phyloP scores from a whole-genome alignment of 352 stramenopile genomes.

The Phytopythium kandeliae region DNA sequence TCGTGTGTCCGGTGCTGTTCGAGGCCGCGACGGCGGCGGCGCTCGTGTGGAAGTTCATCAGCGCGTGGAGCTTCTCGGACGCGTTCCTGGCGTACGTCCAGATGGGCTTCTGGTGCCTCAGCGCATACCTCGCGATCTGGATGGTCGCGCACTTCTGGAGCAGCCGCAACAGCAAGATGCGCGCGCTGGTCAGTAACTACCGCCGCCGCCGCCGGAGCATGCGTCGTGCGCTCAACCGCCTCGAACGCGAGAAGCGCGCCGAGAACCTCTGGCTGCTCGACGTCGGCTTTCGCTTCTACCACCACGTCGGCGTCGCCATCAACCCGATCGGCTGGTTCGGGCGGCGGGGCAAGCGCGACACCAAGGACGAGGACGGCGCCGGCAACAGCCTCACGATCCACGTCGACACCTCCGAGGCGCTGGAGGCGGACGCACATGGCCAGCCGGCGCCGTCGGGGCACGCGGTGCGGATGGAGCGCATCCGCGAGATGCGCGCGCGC shows the following conservation, averaged over 20 bases:
- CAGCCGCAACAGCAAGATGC: constrained; percentile 74
- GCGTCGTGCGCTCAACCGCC: constrained; percentile 34
- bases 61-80: constrained; percentile 49
- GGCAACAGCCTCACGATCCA: constrained; percentile 9
- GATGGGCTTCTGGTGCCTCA: constrained; percentile 57
- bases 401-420: constrained; percentile 10
- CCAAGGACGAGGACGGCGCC: constrained; percentile 6
- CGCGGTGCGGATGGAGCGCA: constrained; percentile 24
- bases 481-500: constrained; percentile 29
- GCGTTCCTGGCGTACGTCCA: constrained; percentile 69
- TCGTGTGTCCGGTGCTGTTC: constrained; percentile 70
- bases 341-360: constrained; percentile 7
- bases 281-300: constrained; percentile 68
- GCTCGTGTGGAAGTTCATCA: constrained; percentile 46
- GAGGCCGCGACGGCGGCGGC: constrained; percentile 45
- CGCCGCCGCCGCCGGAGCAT: constrained; percentile 50
- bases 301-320: constrained; percentile 41
- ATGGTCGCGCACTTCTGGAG: constrained; percentile 77
- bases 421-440: not conserved
- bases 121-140: constrained; percentile 59
- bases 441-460: constrained; percentile 11
- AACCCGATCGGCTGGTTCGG: constrained; percentile 37
- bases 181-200: constrained; percentile 70
- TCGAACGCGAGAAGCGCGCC: constrained; percentile 57
- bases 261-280: constrained; percentile 70